Conservation (phyloP, 2,329 filamentous ascomycete species). For the Trichophyton rubrum region DNA sequence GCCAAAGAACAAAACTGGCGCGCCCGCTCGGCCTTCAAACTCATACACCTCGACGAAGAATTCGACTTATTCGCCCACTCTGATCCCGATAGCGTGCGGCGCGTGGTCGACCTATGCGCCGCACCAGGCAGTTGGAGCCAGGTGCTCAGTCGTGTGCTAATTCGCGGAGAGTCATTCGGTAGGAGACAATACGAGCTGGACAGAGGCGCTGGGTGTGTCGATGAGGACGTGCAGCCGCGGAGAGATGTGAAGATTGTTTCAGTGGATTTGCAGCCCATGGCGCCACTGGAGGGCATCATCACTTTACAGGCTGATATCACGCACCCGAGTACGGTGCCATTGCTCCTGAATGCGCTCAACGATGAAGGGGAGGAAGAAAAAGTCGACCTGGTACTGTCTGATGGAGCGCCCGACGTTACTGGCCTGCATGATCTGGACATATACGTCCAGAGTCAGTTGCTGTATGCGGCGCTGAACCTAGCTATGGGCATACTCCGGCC, state of each 20-base stretch:
- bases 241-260: conserved; percentile 84
- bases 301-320: conserved; percentile 93
- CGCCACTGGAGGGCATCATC: conserved; percentile 79
- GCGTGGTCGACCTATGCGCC: conserved; percentile 91
- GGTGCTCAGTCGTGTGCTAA: conserved; percentile 82
- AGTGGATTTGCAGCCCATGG: conserved; percentile 93
- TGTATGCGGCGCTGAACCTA: conserved; percentile 87
- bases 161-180: conserved; percentile 86
- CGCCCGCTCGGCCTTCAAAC: conserved; percentile 89
- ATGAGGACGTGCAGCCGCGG: conserved; percentile 36
- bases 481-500: conserved; percentile 84
- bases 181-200: conserved; percentile 54
- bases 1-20: conserved; percentile 99
- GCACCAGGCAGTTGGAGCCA: conserved; percentile 96
- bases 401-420: conserved; percentile 92
- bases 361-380: conserved; percentile 36
- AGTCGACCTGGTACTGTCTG: conserved; percentile 87
- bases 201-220: conserved; percentile 44
- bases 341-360: conserved; percentile 75
- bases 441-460: conserved; percentile 89
- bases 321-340: conserved; percentile 84
- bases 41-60: conserved; percentile 89
- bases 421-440: conserved; percentile 95
- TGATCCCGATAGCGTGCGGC: conserved; percentile 56
- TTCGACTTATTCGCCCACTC: conserved; percentile 74